Evolutionary conservation across 192 early-diverging fungal species (phyloP).

Genomic region (Funneliformis mosseae): DNA sequence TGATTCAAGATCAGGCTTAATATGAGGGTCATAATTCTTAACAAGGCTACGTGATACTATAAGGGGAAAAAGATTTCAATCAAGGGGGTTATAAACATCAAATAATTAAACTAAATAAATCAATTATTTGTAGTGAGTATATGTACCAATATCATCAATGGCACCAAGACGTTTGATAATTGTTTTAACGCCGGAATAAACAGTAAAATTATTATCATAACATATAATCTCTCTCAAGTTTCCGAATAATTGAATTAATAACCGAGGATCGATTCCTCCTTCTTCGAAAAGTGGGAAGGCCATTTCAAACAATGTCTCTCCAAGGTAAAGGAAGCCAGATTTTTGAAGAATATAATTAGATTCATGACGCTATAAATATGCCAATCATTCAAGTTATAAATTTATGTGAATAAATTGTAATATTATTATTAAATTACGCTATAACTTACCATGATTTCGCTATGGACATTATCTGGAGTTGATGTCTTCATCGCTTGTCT

Average conservation of each 20-base stretch:
- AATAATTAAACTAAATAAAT: neutral
- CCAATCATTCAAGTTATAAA: neutral
- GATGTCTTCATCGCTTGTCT: conserved; percentile 53
- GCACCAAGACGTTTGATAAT: conserved; percentile 41
- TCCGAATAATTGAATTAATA: conserved; percentile 55
- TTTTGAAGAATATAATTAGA: conserved; percentile 65
- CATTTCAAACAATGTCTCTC: conserved; percentile 68
- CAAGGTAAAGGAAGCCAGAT: conserved; percentile 63
- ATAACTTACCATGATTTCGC: conserved; percentile 47
- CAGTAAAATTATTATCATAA: conserved; percentile 32
- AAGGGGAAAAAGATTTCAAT: conserved; percentile 8
- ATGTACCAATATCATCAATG: conserved; percentile 56
- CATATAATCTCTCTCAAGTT: conserved; percentile 41
- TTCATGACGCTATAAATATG: conserved; percentile 40
- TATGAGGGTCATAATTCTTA: conserved; percentile 43
- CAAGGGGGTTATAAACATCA: too few species aligned
- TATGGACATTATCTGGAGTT: conserved; percentile 49
- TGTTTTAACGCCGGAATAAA: conserved; percentile 48
- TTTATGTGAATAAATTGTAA: neutral
- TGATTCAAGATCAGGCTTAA: conserved; percentile 50
- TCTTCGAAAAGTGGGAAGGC: conserved; percentile 62
- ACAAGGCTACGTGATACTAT: conserved; percentile 38
- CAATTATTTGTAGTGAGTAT: neutral
- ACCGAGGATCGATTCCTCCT: conserved; percentile 64
- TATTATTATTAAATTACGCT: neutral